Conservation (phyloP, 225 moss, liverwort and hornwort genomes). For the Marchantia polymorpha region DNA sequence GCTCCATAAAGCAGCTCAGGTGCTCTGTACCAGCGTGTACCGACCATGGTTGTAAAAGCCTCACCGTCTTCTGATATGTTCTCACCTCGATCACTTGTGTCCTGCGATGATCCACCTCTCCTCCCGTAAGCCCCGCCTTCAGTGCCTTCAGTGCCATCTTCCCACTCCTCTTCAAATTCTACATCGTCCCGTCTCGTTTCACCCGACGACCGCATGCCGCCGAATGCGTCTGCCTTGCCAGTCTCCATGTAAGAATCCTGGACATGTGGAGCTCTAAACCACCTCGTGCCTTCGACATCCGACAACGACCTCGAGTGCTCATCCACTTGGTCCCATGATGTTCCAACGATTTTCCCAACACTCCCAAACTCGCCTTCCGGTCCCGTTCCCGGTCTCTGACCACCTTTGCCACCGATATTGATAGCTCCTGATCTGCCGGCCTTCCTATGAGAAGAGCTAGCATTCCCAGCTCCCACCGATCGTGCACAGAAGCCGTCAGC, state of each 20-base stretch:
- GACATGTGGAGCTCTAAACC: slow-evolving; percentile 80
- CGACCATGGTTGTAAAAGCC: slow-evolving; percentile 79
- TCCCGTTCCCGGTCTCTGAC: neutral
- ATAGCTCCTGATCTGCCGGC: slow-evolving; percentile 8
- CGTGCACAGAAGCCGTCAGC: neutral
- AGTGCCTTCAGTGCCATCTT: slow-evolving; percentile 23
- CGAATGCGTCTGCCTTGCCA: neutral
- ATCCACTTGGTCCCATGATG: slow-evolving; percentile 29
- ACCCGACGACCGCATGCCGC: neutral
- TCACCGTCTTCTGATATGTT: slow-evolving; percentile 54
- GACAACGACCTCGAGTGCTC: slow-evolving; percentile 19
- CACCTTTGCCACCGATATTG: neutral
- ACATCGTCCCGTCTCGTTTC: slow-evolving; percentile 13
- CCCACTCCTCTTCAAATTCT: slow-evolving; percentile 37
- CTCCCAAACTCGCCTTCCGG: slow-evolving; percentile 20
- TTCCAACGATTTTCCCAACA: slow-evolving; percentile 11
- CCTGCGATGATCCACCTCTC: slow-evolving; percentile 18
- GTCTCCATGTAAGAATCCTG: slow-evolving; percentile 48
- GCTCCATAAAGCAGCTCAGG: slow-evolving; percentile 95
- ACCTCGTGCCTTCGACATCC: slow-evolving; percentile 48
- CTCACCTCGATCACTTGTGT: slow-evolving; percentile 53
- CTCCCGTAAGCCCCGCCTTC: neutral
- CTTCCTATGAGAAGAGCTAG: neutral
- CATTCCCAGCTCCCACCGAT: neutral
- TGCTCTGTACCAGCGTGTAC: slow-evolving; percentile 96